These are phyloP conservation scores for Pulveroboletus sp. DNA, from an alignment of 768 basidiomycete genomes.

Conservation along the genomic window DNA sequence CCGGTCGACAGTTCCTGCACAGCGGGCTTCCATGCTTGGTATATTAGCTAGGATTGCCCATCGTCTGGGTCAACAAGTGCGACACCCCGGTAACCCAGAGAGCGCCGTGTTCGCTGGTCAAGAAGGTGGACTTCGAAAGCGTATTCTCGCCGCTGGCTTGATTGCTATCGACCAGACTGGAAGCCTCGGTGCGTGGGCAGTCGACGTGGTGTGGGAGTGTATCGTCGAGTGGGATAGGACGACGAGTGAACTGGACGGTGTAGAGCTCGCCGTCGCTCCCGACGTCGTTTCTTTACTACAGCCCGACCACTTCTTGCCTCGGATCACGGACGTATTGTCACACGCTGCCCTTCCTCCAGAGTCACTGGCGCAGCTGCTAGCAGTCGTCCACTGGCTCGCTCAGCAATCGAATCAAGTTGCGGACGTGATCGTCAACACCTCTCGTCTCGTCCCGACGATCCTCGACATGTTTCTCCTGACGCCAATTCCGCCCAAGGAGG, in stretches of 20 bases:
- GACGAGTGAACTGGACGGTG: conserved; percentile 30
- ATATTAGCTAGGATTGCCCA: conserved; percentile 59
- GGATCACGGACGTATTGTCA: conserved; percentile 37
- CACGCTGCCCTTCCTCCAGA: conserved; percentile 43
- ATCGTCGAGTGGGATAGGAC: conserved; percentile 58
- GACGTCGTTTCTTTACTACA: conserved; percentile 17
- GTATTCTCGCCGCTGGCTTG: conserved; percentile 61
- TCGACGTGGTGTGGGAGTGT: conserved; percentile 72
- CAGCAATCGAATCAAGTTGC: conserved; percentile 54
- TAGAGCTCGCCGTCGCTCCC: conserved; percentile 37
- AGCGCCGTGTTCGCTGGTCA: conserved; percentile 23
- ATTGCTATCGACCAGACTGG: conserved; percentile 64
- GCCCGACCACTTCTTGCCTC: conserved; percentile 47
- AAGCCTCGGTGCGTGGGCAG: conserved; percentile 58
- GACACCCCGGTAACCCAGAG: neutral
- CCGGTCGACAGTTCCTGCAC: conserved; percentile 77
- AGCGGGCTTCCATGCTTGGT: conserved; percentile 77
- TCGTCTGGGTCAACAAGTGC: conserved; percentile 22
- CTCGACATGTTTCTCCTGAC: conserved; percentile 55
- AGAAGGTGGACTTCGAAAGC: conserved; percentile 46
- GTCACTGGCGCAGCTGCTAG: conserved; percentile 53
- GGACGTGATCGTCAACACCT: conserved; percentile 44
- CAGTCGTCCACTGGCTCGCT: conserved; percentile 56
- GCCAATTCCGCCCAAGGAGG: conserved; percentile 39
- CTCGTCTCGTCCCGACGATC: conserved; percentile 48